Base-by-base conservation (phyloP, 495 filamentous ascomycete genomes). In the Talaromyces ruber region DNA sequence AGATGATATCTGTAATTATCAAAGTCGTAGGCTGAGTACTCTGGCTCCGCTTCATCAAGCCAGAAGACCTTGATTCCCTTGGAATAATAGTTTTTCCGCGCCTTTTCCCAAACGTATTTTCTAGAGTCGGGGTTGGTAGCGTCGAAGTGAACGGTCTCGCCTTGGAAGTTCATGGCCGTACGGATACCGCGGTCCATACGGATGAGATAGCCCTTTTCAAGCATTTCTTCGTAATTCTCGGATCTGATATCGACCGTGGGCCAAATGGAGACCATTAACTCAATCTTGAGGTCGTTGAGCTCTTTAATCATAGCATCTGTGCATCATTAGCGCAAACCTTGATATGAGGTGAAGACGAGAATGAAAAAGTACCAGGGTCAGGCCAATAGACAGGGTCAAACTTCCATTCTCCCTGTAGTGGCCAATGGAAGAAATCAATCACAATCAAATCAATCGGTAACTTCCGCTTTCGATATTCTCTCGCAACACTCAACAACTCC, bases 231-330 rank as follows among this genome's bases (percentile, higher is more conserved):
- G 64, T 74, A 84, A 68, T 83, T 84, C 53, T 79, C 74, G 1
- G 76, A 81, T 21, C 66, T 64, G 14, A 69, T 75, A 56, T 86
- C 82, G 24, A 85, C 81, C 0, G 80, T 83, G 0, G 83, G 83
- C 82, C 81, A 85, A 65, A 85, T 75, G 1, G 82, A 85, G 29
- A 86, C 82, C 81, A 86, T 84, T 6, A 83, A 73, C 60, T 85
- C 79, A 54, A 85, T 73, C 16, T 76, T 72, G 55, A 84, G 67
- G 4, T 73, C 70, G 39, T 80, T 69, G 6, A 85, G 76, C 66
- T 85, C 82, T 43, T 70, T 65, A 32, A 86, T 70, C 82, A 86
- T 85, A 25, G 79, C 79, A 55, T 79, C 75, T 78, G 47, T 12
- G 58, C 28, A 39, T 9, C 16, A 32, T 54, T 51, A 51, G 60